Evolutionary conservation across 1,139 yeast genomes (phyloP), one percentile per base, ranked within the genome.

Genomic region (Taphrina sp.): DNA sequence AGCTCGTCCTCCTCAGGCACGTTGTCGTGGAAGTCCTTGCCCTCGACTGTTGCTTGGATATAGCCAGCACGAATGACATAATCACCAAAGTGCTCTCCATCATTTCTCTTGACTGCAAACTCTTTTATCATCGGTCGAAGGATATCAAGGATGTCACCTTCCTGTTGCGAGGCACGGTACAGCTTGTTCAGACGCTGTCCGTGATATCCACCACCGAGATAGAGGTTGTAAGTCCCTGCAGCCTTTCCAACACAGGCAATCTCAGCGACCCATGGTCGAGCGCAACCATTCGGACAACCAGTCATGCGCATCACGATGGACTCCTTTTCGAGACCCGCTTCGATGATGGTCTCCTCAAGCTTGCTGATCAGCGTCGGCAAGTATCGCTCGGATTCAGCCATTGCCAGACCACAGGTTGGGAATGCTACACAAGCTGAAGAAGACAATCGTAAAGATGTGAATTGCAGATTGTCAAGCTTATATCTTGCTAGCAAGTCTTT

Each of bases 221-320:
- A 78, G 72, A 92, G 77, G 71, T 92, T 92, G 73, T 92, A 92
- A 10, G 95, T 90, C 54, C 95, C 95, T 61, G 77, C 80, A 0
- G 97, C 96, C 71, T 92, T 92, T 71, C 98, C 98, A 56, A 92
- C 95, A 60, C 88, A 76, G 0, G 97, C 97, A 58, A 92, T 81
- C 72, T 92, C 98, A 2, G 96, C 97, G 56, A 92, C 74, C 96
- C 96, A 92, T 20, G 97, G 97, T 71, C 98, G 82, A 24, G 98
- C 92, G 76, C 98, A 92, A 63, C 97, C 98, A 70, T 92, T 92
- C 58, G 97, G 96, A 78, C 98, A 92, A 61, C 98, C 98, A 41
- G 97, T 89, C 96, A 92, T 90, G 74, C 98, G 82, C 95, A 92
- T 86, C 29, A 89, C 95, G 63, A 92, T 79, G 5, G 95, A 83